Percentiles rank a stretch among this genome's conserved stretches.
Conservation (phyloP, 2,329 filamentous ascomycete genomes). For the Cordyceps farinosa region DNA sequence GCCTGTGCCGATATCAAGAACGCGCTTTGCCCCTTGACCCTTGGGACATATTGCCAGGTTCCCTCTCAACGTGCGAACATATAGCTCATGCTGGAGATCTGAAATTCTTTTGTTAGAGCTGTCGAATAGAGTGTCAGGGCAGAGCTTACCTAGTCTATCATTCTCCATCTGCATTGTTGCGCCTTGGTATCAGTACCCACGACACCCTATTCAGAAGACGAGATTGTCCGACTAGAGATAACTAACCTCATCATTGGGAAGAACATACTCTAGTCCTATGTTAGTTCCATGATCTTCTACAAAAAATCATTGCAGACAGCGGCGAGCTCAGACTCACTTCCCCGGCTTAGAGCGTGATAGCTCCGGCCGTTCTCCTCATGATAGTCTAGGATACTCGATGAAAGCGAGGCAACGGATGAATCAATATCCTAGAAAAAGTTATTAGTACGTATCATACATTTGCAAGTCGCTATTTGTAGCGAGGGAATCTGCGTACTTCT, state of each 20-base stretch:
- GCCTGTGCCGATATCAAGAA: slow-evolving; percentile 48
- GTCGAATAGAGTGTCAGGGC: not conserved
- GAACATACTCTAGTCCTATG: not conserved
- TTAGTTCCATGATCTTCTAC: not conserved
- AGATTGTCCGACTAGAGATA: not conserved
- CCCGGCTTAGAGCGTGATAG: slow-evolving; percentile 33
- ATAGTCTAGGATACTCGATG: slow-evolving; percentile 35
- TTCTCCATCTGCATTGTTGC: not conserved
- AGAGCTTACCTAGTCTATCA: not conserved
- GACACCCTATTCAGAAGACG: too few relatives aligned
- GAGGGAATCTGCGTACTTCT: slow-evolving; percentile 10
- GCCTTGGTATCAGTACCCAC: too few relatives aligned
- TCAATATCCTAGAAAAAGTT: slow-evolving; percentile 19
- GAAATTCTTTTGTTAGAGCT: not conserved
- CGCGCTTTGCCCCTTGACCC: slow-evolving; percentile 19
- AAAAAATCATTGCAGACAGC: slow-evolving; percentile 21
- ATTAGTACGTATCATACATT: not conserved
- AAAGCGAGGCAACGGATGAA: slow-evolving; percentile 30
- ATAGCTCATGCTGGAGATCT: slow-evolving; percentile 34
- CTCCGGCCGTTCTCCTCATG: slow-evolving; percentile 37
- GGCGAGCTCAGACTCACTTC: slow-evolving; percentile 24
- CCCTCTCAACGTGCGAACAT: slow-evolving; percentile 30
- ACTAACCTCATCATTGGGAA: not conserved
- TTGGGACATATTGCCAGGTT: slow-evolving; percentile 29
- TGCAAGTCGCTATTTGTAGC: too few relatives aligned